phyloP scores from a whole-genome alignment of 2,329 filamentous ascomycete species.

The Diplodia intermedia region DNA sequence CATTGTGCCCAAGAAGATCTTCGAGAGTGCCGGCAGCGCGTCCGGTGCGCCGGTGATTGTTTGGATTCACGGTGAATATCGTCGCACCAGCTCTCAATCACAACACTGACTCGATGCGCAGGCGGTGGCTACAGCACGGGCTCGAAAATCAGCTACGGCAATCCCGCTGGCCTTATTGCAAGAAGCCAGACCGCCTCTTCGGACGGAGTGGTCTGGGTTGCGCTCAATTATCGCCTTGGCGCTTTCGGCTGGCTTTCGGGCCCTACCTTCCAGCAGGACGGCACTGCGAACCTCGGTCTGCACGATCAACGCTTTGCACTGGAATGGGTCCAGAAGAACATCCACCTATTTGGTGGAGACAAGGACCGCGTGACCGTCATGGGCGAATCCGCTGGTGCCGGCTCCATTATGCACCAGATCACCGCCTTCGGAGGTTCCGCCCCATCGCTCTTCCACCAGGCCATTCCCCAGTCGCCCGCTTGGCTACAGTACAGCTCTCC shows the following conservation, averaged over 20 bases:
- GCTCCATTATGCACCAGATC: constrained; percentile 43
- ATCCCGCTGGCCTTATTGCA: constrained; percentile 51
- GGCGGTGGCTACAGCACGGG: constrained; percentile 53
- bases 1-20: constrained; percentile 46
- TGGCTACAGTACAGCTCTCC: constrained; percentile 45
- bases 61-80: constrained; percentile 54
- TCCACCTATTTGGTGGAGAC: constrained; percentile 50
- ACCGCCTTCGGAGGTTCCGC: constrained; percentile 47
- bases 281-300: constrained; percentile 45
- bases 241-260: constrained; percentile 47
- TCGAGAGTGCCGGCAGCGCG: constrained; percentile 38
- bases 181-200: constrained; percentile 35
- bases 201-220: constrained; percentile 54
- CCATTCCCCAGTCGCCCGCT: constrained; percentile 51
- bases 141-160: constrained; percentile 47
- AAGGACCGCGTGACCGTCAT: constrained; percentile 48
- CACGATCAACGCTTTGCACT: constrained; percentile 50
- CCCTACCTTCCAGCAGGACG: constrained; percentile 46
- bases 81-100: constrained; percentile 35
- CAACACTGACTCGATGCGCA: constrained; percentile 37
- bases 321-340: constrained; percentile 51
- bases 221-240: constrained; percentile 58
- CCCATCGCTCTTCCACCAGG: constrained; percentile 47
- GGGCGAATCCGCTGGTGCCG: constrained; percentile 49
- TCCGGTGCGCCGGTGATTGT: constrained; percentile 48